A percentile compares a stretch with the other conserved stretches of the same genome.
phyloP scores from a whole-genome alignment of 1,139 yeast species.

The Yamadazyma taylorii region DNA sequence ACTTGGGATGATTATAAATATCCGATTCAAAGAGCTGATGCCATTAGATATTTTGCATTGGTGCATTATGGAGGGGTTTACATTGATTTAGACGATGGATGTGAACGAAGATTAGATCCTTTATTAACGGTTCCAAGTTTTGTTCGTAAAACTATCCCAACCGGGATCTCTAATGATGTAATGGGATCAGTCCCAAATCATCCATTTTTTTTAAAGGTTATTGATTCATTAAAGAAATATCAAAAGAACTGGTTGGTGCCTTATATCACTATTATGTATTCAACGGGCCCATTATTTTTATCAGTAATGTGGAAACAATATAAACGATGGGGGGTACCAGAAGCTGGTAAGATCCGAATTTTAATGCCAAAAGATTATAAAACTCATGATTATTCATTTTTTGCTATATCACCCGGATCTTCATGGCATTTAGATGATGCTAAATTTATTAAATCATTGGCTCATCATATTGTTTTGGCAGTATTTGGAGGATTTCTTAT shows the following conservation, averaged over 20 bases:
- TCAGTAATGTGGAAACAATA: slow-evolving; percentile 88
- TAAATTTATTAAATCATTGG: slow-evolving; percentile 65
- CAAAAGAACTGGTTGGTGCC: slow-evolving; percentile 78
- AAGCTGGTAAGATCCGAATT: slow-evolving; percentile 61
- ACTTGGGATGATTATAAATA: slow-evolving; percentile 78
- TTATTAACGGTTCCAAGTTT: slow-evolving; percentile 79
- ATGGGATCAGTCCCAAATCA: slow-evolving; percentile 89
- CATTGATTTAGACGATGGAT: slow-evolving; percentile 88
- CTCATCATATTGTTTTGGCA: slow-evolving; percentile 67
- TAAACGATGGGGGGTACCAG: slow-evolving; percentile 74
- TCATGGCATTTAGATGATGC: slow-evolving; percentile 93
- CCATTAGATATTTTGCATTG: slow-evolving; percentile 84
- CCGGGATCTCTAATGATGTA: slow-evolving; percentile 90
- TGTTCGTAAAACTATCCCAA: slow-evolving; percentile 83
- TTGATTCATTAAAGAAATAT: slow-evolving; percentile 63
- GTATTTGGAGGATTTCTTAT: slow-evolving; percentile 66
- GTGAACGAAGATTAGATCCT: slow-evolving; percentile 76
- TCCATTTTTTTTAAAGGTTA: slow-evolving; percentile 75
- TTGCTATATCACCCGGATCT: slow-evolving; percentile 73
- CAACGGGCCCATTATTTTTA: slow-evolving; percentile 88
- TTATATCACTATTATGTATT: slow-evolving; percentile 87
- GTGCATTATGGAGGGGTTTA: slow-evolving; percentile 87
- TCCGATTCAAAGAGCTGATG: slow-evolving; percentile 89
- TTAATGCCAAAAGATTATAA: slow-evolving; percentile 74
- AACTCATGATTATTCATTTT: slow-evolving; percentile 57